phyloP scores from a whole-genome alignment of 164 flowering plant species.

The Kingdonia uniflora region DNA sequence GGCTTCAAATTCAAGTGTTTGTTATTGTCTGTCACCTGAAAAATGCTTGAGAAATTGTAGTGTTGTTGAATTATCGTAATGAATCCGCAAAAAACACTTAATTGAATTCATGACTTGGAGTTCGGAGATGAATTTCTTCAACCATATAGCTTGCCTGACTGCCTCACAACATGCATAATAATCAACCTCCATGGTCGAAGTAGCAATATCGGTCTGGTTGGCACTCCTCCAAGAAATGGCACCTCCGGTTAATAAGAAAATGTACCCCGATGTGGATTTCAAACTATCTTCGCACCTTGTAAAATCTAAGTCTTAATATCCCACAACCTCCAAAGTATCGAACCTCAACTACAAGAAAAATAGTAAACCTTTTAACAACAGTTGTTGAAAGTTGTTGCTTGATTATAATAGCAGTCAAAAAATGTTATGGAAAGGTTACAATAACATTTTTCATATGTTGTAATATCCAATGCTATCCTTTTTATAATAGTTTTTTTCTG shows the following conservation, averaged over 20 bases:
- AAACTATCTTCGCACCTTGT: not conserved
- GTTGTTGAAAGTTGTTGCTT: no score
- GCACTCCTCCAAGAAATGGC: not conserved
- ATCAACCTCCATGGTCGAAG: no score
- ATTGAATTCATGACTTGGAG: not conserved
- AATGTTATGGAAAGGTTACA: no score
- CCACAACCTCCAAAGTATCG: not conserved
- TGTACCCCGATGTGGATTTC: no score
- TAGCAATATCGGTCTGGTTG: not conserved
- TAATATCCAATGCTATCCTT: no score
- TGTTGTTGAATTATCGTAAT: not conserved
- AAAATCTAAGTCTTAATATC: conserved; percentile 1
- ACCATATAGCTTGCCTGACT: not conserved
- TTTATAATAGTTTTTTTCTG: no score
- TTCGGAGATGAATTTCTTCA: no score
- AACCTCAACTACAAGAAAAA: not conserved
- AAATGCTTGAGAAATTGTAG: no score
- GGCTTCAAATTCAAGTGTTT: not conserved
- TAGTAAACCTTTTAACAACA: not conserved
- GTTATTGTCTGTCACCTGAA: no score
- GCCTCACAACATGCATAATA: not conserved
- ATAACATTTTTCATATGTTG: no score
- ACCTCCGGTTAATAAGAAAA: not conserved
- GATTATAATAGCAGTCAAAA: no score
- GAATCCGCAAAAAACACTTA: not conserved